These are phyloP conservation scores for Hansfordia pulvinata DNA, from an alignment of 2,329 filamentous ascomycete genomes.

Conservation along the genomic window DNA sequence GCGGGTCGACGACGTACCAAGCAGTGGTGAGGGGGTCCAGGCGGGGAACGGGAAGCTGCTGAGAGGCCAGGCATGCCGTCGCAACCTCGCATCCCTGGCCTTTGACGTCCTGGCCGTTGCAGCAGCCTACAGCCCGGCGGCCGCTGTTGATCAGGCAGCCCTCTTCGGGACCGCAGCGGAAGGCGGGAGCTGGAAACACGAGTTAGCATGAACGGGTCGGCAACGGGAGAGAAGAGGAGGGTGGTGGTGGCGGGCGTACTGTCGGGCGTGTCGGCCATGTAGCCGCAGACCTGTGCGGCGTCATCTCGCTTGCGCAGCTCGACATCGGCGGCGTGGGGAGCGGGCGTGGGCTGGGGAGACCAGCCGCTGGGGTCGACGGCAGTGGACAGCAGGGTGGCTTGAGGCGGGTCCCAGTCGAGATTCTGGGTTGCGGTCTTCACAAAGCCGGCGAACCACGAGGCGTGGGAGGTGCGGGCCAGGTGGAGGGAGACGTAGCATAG, in stretches of 20 bases:
- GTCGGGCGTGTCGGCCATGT: constrained; percentile 8
- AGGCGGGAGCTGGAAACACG: constrained; percentile 10
- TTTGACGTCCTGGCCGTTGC: constrained; percentile 9
- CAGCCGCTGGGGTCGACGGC: constrained; percentile 11
- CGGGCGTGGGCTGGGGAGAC: constrained; percentile 15
- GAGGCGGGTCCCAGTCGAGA: too few relatives aligned
- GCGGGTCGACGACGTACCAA: too few relatives aligned
- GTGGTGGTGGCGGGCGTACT: constrained; percentile 2
- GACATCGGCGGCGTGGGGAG: constrained; percentile 10
- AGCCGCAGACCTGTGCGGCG: constrained; percentile 12
- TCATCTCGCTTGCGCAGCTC: constrained; percentile 9
- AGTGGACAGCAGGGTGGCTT: too few relatives aligned
- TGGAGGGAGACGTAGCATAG: too few relatives aligned
- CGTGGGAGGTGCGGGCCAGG: too few relatives aligned
- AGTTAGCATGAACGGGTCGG: too few relatives aligned
- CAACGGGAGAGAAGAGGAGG: constrained; percentile 2
- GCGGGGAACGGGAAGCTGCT: constrained; percentile 3
- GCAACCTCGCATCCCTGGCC: constrained; percentile 11
- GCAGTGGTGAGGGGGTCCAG: too few relatives aligned
- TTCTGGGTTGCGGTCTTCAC: too few relatives aligned
- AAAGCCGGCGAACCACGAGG: too few relatives aligned
- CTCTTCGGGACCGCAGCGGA: constrained; percentile 8
- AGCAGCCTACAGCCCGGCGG: constrained; percentile 13
- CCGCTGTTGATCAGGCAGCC: constrained; percentile 9
- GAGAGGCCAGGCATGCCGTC: constrained; percentile 14